A percentile compares a stretch with the other conserved stretches of the same genome.
Evolutionary conservation across 2,329 filamentous ascomycete species (phyloP).

Genomic region (Cercospora berteroae): DNA sequence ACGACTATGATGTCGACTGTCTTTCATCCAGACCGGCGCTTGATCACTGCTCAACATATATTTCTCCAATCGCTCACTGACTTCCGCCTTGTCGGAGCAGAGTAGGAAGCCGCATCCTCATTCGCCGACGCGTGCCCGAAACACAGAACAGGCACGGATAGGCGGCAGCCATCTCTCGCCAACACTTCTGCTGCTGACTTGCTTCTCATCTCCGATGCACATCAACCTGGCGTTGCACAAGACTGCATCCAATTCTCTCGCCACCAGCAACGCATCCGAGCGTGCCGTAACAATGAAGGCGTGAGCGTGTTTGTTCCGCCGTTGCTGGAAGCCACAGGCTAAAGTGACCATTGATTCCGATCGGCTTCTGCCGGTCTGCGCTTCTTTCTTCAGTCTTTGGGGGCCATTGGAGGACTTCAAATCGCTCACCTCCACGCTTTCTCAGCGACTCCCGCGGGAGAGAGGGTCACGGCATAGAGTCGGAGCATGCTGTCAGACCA

Average conservation of each 20-base stretch:
- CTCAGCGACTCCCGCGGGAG: neutral
- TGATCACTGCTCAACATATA: neutral
- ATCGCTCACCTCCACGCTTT: neutral
- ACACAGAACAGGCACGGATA: neutral
- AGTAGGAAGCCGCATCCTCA: neutral
- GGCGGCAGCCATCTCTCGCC: neutral
- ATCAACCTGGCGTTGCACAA: neutral
- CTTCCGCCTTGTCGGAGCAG: neutral
- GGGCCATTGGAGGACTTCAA: neutral
- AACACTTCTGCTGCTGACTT: neutral
- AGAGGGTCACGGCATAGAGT: neutral
- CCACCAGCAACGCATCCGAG: neutral
- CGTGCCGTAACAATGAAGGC: neutral
- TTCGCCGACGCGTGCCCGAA: constrained; percentile 1
- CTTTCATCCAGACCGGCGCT: neutral
- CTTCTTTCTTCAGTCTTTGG: neutral
- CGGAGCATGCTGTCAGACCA: neutral
- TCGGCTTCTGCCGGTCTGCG: constrained; percentile 7
- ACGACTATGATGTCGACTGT: neutral
- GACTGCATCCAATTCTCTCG: neutral
- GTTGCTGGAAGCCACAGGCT: neutral
- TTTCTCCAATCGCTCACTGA: neutral
- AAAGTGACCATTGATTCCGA: neutral
- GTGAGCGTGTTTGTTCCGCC: neutral
- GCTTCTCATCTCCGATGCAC: neutral